Percentiles rank a stretch among this genome's conserved stretches.
Conservation (phyloP, 495 filamentous ascomycete genomes). For the Choiromyces venosus region DNA sequence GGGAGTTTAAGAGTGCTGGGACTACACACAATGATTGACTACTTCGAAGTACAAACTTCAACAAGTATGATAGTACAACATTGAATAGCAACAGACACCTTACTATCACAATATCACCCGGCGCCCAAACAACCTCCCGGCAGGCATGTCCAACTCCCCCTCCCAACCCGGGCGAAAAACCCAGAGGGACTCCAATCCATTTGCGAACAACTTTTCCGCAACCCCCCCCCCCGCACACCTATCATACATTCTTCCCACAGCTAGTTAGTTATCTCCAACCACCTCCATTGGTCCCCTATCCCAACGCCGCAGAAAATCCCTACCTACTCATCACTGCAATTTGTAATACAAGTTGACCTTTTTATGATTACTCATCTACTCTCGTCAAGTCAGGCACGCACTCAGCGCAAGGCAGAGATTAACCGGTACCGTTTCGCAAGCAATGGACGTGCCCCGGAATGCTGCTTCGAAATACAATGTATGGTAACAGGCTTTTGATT, state of each 20-base stretch:
- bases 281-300: not conserved
- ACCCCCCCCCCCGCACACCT: no score
- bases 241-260: no score
- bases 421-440: no score
- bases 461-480: not conserved
- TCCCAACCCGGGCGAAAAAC: no score
- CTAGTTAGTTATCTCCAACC: not conserved
- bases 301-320: not conserved
- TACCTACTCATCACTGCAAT: not conserved
- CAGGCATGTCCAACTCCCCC: not conserved
- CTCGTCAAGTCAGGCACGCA: no score
- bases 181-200: no score
- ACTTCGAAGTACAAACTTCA: not conserved
- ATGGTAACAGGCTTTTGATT: not conserved
- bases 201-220: no score
- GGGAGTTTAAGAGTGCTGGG: not conserved
- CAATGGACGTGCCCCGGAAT: not conserved
- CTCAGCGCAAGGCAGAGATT: no score
- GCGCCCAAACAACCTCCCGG: not conserved
- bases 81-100: not conserved
- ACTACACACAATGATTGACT: not conserved
- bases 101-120: not conserved
- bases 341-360: not conserved
- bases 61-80: not conserved
- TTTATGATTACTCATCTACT: not conserved